Evolutionary conservation across 768 basidiomycete genomes (phyloP), one percentile per base, ranked within the genome.

Genomic region (Boletus rubroflammeus): DNA sequence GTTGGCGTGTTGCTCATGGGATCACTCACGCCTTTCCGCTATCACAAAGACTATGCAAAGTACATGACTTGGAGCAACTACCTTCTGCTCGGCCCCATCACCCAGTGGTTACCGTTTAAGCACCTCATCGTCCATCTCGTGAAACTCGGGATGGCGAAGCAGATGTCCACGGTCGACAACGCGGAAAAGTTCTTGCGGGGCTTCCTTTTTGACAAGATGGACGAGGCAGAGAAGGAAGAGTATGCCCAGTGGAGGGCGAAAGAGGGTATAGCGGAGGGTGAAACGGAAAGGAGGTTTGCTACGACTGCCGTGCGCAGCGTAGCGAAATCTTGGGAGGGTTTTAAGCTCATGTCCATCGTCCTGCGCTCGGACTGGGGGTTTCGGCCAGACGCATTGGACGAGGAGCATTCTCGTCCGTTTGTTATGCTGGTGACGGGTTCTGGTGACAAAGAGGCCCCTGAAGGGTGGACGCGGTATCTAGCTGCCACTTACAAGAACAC

Each of bases 361-460:
- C 66, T 78, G 47, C 78, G 82, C 43, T 73, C 76, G 15, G 78
- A 78, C 51, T 84, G 82, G 81, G 81, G 75, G 6, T 81, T 76
- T 57, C 58, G 57, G 14, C 77, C 78, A 3, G 66, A 71, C 35
- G 58, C 59, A 5, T 66, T 81, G 47, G 77, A 82, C 54, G 77
- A 75, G 28, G 74, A 72, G 23, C 77, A 81, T 58, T 68, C 72
- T 49, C 66, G 63, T 34, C 75, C 77, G 29, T 75, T 72, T 3
- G 76, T 85, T 23, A 61, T 81, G 50, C 54, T 85, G 25, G 73
- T 78, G 31, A 61, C 76, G 5, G 69, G 76, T n/a, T 47, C 67
- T 45, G 73, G 68, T 34, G 82, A 84, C 54, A 62, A 65, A n/a
- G 59, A 76, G 54, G 64, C 68, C 6, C 77, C 80, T 2, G 62